Evolutionary conservation across 257 asterid species (phyloP), one percentile per base, ranked within the genome.

Genomic region (Pogostemon cablin): DNA sequence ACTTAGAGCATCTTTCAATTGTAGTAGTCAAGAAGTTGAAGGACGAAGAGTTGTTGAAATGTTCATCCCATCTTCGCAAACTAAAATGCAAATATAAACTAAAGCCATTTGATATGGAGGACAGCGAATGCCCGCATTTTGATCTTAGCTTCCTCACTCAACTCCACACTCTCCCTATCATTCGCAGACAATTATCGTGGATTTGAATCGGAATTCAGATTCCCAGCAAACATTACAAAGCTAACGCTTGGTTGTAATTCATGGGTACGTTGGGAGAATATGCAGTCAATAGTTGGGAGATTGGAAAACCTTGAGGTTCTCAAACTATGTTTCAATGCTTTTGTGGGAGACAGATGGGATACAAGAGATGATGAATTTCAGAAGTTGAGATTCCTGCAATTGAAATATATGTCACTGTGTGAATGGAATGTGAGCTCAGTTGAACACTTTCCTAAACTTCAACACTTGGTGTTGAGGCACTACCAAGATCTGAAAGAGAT

Each of bases 291-390:
- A 15, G 39, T 39, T 5, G 65, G 65, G 47, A 38, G 34, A 3
- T 60, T 60, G 48, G 12, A 6, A 58, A 58, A 58, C 25, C 64
- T 58, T 58, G 25, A 58, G 42, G 65, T 60, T 2, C 65, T 60
- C 10, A 60, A 60, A 35, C 39, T 60, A 12, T 3, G 34, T 38
- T 0, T 10, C 3, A 3, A 12, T 52, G 32, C 58, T 35, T 12
- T 52, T 52, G 58, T 12, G 34, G 48, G 11, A 5, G 9, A 6
- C 1, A 37, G 25, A 20, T 20, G 25, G 25, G 25, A 20, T 20
- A 0, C 25, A 20, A 20, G 25, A 20, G 25, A 20, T 0, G 25
- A 20, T 20, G 25, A 20, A 20, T 20, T 20, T 20, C 25, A 20
- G 25, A 20, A 20, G 25, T 20, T 20, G 25, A 20, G 25, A 1